Conservation (phyloP, 495 filamentous ascomycete genomes). For the Xylaria telfairii region DNA sequence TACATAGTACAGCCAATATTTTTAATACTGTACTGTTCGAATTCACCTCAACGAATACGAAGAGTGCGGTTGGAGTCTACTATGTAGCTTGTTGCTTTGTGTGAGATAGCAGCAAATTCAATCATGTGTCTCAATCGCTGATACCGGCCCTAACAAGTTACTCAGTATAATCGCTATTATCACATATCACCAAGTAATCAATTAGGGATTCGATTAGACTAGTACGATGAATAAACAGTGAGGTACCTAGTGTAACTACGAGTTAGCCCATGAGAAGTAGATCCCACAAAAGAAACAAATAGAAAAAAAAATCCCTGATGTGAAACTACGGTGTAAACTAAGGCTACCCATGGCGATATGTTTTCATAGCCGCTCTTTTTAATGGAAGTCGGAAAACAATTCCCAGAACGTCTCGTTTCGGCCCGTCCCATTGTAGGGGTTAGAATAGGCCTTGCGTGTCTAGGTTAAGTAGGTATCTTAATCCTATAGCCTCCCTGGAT, state of each 20-base stretch:
- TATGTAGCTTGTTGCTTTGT: not conserved
- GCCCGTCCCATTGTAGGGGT: not conserved
- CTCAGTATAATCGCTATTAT: not conserved
- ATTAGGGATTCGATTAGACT: not conserved
- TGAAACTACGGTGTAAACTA: not conserved
- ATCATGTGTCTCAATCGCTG: not conserved
- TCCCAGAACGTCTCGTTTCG: not conserved
- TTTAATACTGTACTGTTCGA: too few species aligned
- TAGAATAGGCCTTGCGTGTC: not conserved
- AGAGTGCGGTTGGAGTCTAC: not conserved
- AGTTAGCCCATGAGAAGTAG: too few species aligned
- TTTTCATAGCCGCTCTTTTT: not conserved
- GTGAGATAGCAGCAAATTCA: not conserved
- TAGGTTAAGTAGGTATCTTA: too few species aligned
- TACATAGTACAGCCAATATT: too few species aligned
- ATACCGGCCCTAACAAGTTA: not conserved
- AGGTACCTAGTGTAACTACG: too few species aligned
- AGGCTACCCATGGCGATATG: not conserved
- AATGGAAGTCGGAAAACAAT: not conserved
- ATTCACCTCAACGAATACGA: not conserved
- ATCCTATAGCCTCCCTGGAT: too few species aligned
- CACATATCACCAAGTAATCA: not conserved
- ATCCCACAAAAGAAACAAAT: too few species aligned
- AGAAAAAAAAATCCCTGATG: not conserved
- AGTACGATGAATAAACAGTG: not conserved